Evolutionary conservation across 148 eudicot genomes (phyloP).

Genomic region (Tetragonia tetragonoides): DNA sequence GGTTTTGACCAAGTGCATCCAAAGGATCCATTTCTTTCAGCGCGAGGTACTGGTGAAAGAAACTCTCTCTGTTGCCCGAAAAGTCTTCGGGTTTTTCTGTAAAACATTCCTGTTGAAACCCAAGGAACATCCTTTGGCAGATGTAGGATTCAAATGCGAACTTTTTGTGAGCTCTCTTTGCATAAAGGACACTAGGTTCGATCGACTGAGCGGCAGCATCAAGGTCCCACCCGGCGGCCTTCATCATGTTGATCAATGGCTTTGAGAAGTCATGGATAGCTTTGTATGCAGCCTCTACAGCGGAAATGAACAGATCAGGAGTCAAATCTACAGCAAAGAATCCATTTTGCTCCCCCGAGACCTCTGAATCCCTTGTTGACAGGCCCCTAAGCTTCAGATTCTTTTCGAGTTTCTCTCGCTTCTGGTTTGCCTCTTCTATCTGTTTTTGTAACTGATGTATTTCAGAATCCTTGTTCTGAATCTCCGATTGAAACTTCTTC

Average conservation of each 20-base stretch:
- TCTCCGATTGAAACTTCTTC: conserved; percentile 91
- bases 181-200: conserved; percentile 64
- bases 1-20: conserved; percentile 80
- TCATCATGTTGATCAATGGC: conserved; percentile 98
- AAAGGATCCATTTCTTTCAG: conserved; percentile 82
- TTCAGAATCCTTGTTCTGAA: conserved; percentile 91
- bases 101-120: conserved; percentile 74
- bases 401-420: conserved; percentile 78
- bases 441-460: conserved; percentile 77
- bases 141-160: conserved; percentile 89
- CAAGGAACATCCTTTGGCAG: conserved; percentile 79
- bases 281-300: conserved; percentile 69
- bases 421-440: conserved; percentile 81
- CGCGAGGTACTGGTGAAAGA: conserved; percentile 80
- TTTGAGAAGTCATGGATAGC: conserved; percentile 96
- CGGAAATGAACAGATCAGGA: conserved; percentile 71
- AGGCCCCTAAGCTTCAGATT: conserved; percentile 88
- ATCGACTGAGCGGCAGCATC: conserved; percentile 95
- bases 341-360: conserved; percentile 50
- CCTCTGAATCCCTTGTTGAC: conserved; percentile 69
- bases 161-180: conserved; percentile 92
- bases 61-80: conserved; percentile 46
- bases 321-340: conserved; percentile 56
- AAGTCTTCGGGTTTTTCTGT: conserved; percentile 53
- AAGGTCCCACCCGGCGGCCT: conserved; percentile 97